phyloP scores from a whole-genome alignment of 2,329 filamentous ascomycete genomes.

The Apiospora malaysiana region DNA sequence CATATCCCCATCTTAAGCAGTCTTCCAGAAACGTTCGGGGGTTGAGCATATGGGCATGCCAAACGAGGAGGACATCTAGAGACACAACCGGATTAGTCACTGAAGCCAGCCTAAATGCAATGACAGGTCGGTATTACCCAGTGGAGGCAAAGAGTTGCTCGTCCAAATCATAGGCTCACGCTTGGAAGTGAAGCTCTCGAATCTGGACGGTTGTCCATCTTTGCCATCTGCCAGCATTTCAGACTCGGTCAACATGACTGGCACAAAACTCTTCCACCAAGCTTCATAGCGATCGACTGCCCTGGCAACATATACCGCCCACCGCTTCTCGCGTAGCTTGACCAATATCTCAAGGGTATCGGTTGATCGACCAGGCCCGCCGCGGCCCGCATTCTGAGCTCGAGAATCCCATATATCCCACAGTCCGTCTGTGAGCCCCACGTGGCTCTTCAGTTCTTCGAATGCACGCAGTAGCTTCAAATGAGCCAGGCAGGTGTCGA shows the following conservation, averaged over 20 bases:
- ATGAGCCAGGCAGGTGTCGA: slow-evolving; percentile 70
- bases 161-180: slow-evolving; percentile 41
- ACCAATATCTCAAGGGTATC: slow-evolving; percentile 45
- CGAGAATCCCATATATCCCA: slow-evolving; percentile 62
- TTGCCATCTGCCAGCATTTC: slow-evolving; percentile 36
- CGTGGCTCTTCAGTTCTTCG: slow-evolving; percentile 66
- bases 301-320: slow-evolving; percentile 69
- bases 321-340: slow-evolving; percentile 69
- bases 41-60: slow-evolving; percentile 78
- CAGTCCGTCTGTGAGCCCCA: slow-evolving; percentile 67
- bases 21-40: slow-evolving; percentile 75
- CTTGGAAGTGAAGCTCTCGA: slow-evolving; percentile 40
- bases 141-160: slow-evolving; percentile 54
- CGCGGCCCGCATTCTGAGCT: slow-evolving; percentile 37
- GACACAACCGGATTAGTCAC: slow-evolving; percentile 23
- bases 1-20: slow-evolving; percentile 60
- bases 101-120: slow-evolving; percentile 12
- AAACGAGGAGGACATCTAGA: slow-evolving; percentile 75
- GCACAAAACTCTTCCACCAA: slow-evolving; percentile 60
- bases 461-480: slow-evolving; percentile 73
- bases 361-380: neutral
- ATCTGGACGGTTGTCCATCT: slow-evolving; percentile 27
- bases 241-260: slow-evolving; percentile 36
- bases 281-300: slow-evolving; percentile 68
- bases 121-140: slow-evolving; percentile 49